Percentiles rank a stretch among this genome's conserved stretches.
phyloP scores from a whole-genome alignment of 176 grass and related monocot species.

The Cenchrus americanus region DNA sequence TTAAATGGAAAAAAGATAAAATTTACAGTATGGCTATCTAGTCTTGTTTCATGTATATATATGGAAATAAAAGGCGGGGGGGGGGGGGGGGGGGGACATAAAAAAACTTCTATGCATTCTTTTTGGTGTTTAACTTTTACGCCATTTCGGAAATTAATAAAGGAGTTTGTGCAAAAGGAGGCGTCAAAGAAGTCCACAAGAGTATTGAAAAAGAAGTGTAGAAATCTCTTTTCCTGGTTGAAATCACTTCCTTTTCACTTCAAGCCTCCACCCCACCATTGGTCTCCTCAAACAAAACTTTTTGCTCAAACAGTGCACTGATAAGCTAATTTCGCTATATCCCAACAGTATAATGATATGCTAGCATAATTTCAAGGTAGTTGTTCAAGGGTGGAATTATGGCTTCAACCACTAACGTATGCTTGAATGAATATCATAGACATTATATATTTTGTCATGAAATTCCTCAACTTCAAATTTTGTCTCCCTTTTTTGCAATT shows the following conservation, averaged over 20 bases:
- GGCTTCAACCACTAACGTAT: conserved; percentile 22
- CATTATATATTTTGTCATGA: neutral
- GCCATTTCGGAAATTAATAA: neutral
- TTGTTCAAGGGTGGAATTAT: conserved; percentile 40
- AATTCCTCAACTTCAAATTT: neutral
- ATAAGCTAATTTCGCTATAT: conserved; percentile 30
- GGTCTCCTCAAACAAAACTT: neutral
- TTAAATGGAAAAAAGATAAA: neutral
- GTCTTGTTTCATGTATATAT: neutral
- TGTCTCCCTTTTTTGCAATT: neutral
- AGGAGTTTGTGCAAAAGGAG: neutral
- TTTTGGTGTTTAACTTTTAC: neutral
- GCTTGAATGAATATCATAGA: neutral
- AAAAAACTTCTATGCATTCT: neutral
- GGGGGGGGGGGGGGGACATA: too few relatives aligned
- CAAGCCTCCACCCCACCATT: conserved; percentile 15
- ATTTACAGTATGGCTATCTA: neutral
- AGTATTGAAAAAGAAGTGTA: neutral
- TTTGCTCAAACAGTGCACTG: conserved; percentile 15
- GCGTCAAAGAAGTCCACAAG: neutral
- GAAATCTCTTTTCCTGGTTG: neutral
- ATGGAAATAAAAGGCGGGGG: neutral
- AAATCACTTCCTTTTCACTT: conserved; percentile 44
- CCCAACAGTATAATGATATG: conserved; percentile 18
- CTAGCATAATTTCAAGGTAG: conserved; percentile 9